Evolutionary conservation across 306 rosid species (phyloP).

Genomic region (Pyrus communis): DNA sequence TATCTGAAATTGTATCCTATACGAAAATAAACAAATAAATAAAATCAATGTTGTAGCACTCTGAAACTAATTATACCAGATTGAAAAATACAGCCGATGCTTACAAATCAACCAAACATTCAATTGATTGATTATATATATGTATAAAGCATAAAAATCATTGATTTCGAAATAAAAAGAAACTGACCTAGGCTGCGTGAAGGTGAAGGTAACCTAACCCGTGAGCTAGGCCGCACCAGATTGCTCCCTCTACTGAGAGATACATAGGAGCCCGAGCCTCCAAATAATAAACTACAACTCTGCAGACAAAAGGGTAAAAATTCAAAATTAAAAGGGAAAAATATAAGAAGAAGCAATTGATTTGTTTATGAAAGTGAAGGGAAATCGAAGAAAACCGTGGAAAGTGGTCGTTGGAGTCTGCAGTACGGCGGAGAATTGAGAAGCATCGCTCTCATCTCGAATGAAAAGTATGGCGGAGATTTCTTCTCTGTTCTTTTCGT

Average conservation of each 20-base stretch:
- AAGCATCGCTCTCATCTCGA: conserved; percentile 45
- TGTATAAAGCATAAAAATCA: not conserved
- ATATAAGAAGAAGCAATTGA: not conserved
- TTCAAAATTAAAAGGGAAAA: not conserved
- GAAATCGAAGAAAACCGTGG: conserved; percentile 27
- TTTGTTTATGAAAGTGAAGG: not conserved
- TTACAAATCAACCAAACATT: not conserved
- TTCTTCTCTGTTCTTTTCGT: not conserved
- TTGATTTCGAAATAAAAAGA: not conserved
- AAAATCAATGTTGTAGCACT: not conserved
- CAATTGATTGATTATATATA: not conserved
- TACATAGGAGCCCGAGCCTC: conserved; percentile 16
- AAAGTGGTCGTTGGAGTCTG: conserved; percentile 17
- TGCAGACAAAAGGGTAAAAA: conserved; percentile 4
- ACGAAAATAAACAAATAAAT: not conserved
- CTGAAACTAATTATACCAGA: not conserved
- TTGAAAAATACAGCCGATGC: not conserved
- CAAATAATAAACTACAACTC: conserved; percentile 29
- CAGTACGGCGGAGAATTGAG: conserved; percentile 40
- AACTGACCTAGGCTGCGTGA: conserved; percentile 34
- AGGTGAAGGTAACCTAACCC: conserved; percentile 23
- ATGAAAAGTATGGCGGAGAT: not conserved
- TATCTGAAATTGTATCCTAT: not conserved
- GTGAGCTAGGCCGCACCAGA: conserved; percentile 12
- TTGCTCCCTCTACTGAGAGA: conserved; percentile 16